phyloP scores from a whole-genome alignment of 495 filamentous ascomycete genomes.

The Xylaria flabelliformis region DNA sequence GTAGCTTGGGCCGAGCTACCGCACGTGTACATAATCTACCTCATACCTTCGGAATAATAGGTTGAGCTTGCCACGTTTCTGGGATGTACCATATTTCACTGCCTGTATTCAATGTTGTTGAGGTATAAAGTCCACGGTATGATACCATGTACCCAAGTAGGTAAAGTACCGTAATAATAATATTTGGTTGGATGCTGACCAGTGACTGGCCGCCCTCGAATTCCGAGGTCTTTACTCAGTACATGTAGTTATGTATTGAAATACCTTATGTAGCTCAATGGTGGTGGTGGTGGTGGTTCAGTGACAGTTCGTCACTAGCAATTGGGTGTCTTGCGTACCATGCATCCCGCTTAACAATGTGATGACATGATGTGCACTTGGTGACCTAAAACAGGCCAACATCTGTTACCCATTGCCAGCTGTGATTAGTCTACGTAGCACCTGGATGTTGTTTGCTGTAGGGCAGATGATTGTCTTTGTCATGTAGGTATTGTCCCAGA shows the following conservation, averaged over 20 bases:
- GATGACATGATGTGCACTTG: slow-evolving; percentile 24
- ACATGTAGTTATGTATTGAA: background rate
- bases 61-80: background rate
- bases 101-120: background rate
- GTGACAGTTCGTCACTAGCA: slow-evolving; percentile 7
- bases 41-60: background rate
- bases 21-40: background rate
- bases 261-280: background rate
- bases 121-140: background rate
- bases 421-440: background rate
- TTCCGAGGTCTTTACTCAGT: background rate
- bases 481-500: background rate
- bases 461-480: background rate
- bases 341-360: slow-evolving; percentile 18
- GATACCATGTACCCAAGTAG: too few relatives aligned
- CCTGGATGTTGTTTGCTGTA: background rate
- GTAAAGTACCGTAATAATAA: too few relatives aligned
- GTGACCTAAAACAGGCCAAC: background rate
- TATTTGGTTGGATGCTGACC: background rate
- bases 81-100: background rate
- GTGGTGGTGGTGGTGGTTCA: slow-evolving; percentile 1
- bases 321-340: background rate
- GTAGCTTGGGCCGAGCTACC: background rate
- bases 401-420: background rate
- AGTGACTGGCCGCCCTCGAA: background rate